Base-by-base conservation (phyloP, 208 protist species). In the Leishmania guyanensis region DNA sequence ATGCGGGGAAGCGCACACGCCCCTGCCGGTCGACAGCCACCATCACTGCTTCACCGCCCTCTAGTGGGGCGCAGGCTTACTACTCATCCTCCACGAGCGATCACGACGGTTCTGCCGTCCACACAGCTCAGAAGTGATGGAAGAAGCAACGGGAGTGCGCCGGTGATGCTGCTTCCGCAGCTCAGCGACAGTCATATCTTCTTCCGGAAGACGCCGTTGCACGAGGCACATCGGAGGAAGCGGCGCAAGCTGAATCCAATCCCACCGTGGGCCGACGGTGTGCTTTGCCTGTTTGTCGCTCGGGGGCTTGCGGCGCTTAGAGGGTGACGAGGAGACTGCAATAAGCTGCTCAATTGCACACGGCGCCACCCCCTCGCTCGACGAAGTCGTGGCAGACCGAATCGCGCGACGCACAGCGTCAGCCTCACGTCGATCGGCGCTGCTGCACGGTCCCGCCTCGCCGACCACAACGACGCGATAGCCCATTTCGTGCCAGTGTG, bases 401-500 rank as follows among this genome's bases (percentile, higher is more conserved):
- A 72, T 68, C 3, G 74, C 74, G 10, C 80, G 80, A 26, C 62
- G 75, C 22, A 72, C 80, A 5, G 46, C 69, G 3, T 60, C 58
- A 2, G 54, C 54, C 68, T 75, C 62, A n/a, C 16, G 33, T 26
- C 5, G 33, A 26, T 20, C 75, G 20, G 51, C 46, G 46, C 51
- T 5, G 64, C n/a, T 8, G 33, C 22, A 0, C 22, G 5, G 39
- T 53, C 53, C 56, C 53, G 66, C 68, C 29, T 80, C 85, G 48
- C 87, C 88, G 14, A 96, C 88, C 54, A 92, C 89, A 10, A 94
- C 86, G 16, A 91, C 90, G 33, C 91, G 87, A 82, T 97, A 97
- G 71, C 94, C 94, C 4, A 97, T 77, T 84, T 94, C 91, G 5
- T 83, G 90, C 94, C 94, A 97, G 5, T 87, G 84, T 22, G 86